Evolutionary conservation across 305 asterid species (phyloP), one percentile per base, ranked within the genome.

Genomic region (Caryopteris hybrid): DNA sequence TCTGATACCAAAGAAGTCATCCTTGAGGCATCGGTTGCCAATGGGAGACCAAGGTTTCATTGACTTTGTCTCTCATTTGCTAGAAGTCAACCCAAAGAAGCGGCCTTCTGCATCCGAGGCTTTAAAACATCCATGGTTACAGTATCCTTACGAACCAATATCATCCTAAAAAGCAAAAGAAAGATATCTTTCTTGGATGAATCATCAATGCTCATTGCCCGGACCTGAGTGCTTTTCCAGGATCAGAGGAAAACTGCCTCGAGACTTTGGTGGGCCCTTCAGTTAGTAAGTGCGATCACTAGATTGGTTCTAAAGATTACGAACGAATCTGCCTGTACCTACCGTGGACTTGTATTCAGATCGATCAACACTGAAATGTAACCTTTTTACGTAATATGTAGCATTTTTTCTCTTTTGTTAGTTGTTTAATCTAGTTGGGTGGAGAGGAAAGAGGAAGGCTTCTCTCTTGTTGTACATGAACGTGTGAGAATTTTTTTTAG

Each of bases 11-110:
- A 93, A 93, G 64, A 93, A 87, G 78, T 85, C 98, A 64, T 88
- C 97, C 72, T 80, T 93, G 52, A 85, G 96, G 76, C 92, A 85
- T 76, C 91, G 98, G 41, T 77, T 90, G 74, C 97, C 98, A 47
- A 88, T 93, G 95, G 98, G 96, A 47, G 97, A 93, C 79, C 98
- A 90, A 77, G 97, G 98, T 48, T 93, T 93, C 83, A 82, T 90
- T 1, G 96, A 93, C 80, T 90, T 90, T 48, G 96, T 88, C 67
- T 77, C 76, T 75, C 84, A 88, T 77, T 79, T 93, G 52, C 95
- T 93, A 17, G 92, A 93, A 79, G 74, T 83, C 45, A 84, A 84
- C 84, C 98, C 98, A 18, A 79, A 75, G 67, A 88, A 84, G 76
- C 86, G 98, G 64, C 98, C 97, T 53, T 90, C 97, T 66, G 98